Evolutionary conservation across 176 grass and related monocot species (phyloP), one percentile per base, ranked within the genome.

Genomic region (Rhynchospora tenuis): DNA sequence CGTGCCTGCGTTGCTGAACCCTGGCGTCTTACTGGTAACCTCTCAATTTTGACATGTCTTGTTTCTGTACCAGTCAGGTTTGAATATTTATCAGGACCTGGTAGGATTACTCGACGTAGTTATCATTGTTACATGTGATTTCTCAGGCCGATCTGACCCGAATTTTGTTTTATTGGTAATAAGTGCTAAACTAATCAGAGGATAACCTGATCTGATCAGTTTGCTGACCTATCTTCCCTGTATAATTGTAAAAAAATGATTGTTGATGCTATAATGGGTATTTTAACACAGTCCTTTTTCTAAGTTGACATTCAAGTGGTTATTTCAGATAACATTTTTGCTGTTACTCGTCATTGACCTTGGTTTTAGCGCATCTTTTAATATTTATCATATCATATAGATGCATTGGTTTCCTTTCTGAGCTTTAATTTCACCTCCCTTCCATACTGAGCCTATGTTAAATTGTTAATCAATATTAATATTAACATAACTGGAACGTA

Each of bases 1-100:
- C 88, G 93, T 74, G 71, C 90, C n/a, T 97, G 90, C 87, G 80
- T 59, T 31, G 86, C 81, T 27, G 83, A 97, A 62, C 88, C 94
- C 2, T 80, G 85, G 1, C 85, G 88, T 38, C 92, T 98, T 78
- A 88, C 84, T 28, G 10, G 80, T 82, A 82, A 82, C 16, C 20
- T 15, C n/a, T 52, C 22, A 67, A n/a, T 54, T 55, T 77, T 16
- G 26, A 31, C 22, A 16, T 74, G 14, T 56, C 29, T 17, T 29
- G 24, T 31, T 50, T 29, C 7, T 19, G 10, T 2, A 9, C 7
- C 3, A 77, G 24, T 56, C 0, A 15, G 14, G 23, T 56, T 56
- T 19, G 48, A 55, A 56, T 77, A 14, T 77, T 77, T 46, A 76
- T 55, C 13, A 55, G 73, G 13, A 29, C 7, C 23, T 55, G 23